Evolutionary conservation across 139 green algal species (phyloP), one percentile per base, ranked within the genome.

Genomic region (Marvania coccoides): DNA sequence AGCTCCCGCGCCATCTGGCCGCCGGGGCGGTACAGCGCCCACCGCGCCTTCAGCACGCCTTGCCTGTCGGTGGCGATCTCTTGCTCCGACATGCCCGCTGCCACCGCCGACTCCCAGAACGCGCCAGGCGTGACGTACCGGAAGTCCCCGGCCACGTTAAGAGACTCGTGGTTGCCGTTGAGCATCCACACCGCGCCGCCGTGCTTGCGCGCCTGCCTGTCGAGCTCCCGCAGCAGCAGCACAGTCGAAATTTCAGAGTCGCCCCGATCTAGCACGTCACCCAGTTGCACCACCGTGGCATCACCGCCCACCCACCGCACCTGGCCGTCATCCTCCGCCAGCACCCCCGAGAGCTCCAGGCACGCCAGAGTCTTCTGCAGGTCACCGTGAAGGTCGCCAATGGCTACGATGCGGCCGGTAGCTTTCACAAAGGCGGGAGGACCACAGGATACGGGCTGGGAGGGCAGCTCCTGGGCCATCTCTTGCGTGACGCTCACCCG

Each of bases 301-400:
- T 96, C 79, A 19, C 82, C 84, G 28, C 90, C 90, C 34, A 73
- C 72, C 90, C 90, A 97, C 3, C 69, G 29, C 8, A 80, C 68
- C 5, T 55, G 63, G 6, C 76, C 60, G 19, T 76, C 58, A 15
- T 83, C 78, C 47, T 82, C 70, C 3, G 54, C 38, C 9, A 94
- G 68, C 15, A 95, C 83, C 0, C 80, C 72, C 24, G 85, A 85
- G 35, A 91, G 40, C 62, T 85, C 73, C 24, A 97, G 74, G n/a
- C 73, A 73, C 10, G 73, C 61, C 24, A 94, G 73, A 6, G 87
- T 80, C 74, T 97, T 96, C 9, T 76, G 53, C 48, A 95, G 58
- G 73, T 97, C 90, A 5, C 90, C 90, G 67, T 97, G 90, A 15
- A 97, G 78, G 69, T 97, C 90, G 4, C 90, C 90, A 62, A 96